phyloP scores from a whole-genome alignment of 768 basidiomycete genomes.

The Boletus edulis region DNA sequence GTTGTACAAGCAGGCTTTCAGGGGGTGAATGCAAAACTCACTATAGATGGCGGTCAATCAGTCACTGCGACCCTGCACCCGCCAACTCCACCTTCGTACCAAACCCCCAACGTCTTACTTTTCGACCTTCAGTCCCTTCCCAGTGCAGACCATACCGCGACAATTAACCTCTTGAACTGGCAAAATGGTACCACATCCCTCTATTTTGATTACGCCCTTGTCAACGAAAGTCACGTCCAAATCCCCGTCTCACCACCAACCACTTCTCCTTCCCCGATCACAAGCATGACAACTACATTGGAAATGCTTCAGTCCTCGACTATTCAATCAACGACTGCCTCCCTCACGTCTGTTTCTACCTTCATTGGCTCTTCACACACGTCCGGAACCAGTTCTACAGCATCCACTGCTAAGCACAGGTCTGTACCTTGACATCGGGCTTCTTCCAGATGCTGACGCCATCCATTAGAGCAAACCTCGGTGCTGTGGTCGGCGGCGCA shows the following conservation, averaged over 20 bases:
- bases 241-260: background rate
- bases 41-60: constrained; percentile 6
- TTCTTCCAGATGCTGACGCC: background rate
- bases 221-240: constrained; percentile 10
- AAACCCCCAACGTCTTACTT: constrained; percentile 14
- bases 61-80: background rate
- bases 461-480: constrained; percentile 1
- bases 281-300: background rate
- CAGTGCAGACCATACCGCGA: constrained; percentile 7
- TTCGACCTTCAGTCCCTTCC: constrained; percentile 13
- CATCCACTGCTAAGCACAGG: background rate
- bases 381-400: background rate
- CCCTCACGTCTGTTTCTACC: too few relatives aligned
- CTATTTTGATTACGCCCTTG: constrained; percentile 14
- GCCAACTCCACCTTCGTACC: constrained; percentile 9
- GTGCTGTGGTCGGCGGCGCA: constrained; percentile 2
- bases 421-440: background rate
- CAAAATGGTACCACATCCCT: background rate
- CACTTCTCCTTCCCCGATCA: background rate
- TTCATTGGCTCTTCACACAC: too few relatives aligned
- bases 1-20: constrained; percentile 11
- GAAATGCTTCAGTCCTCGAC: background rate
- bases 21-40: constrained; percentile 10
- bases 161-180: constrained; percentile 11
- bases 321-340: background rate